Conservation (phyloP, 2,329 filamentous ascomycete species). For the Kalaharituber pfeilii region DNA sequence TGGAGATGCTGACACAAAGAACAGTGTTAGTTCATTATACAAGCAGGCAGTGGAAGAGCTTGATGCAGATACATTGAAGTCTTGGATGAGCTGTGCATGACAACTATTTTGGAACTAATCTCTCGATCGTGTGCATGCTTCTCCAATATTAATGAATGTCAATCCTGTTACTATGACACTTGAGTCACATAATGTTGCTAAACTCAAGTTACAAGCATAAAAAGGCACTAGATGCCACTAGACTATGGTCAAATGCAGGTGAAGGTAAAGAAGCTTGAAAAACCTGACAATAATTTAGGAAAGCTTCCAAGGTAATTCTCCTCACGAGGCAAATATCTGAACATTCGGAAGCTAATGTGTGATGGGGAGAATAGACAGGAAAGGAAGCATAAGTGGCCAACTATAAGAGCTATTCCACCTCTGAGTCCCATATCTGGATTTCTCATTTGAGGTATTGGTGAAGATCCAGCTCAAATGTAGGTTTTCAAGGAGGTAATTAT, state of each 20-base stretch:
- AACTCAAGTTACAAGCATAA: slow-evolving; percentile 47
- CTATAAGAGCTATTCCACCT: slow-evolving; percentile 92
- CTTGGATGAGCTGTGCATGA: slow-evolving; percentile 86
- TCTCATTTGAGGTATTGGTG: slow-evolving; percentile 90
- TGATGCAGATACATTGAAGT: slow-evolving; percentile 96
- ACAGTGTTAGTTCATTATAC: slow-evolving; percentile 91
- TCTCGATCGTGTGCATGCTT: slow-evolving; percentile 95
- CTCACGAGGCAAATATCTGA: neutral
- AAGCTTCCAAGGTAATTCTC: slow-evolving; percentile 54
- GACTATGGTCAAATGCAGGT: slow-evolving; percentile 94
- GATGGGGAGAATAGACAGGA: slow-evolving; percentile 45
- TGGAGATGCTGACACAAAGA: slow-evolving; percentile 81
- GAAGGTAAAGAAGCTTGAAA: slow-evolving; percentile 92
- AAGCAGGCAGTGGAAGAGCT: slow-evolving; percentile 97
- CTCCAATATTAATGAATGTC: slow-evolving; percentile 94
- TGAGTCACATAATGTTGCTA: neutral
- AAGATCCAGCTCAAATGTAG: slow-evolving; percentile 80
- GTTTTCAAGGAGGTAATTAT: neutral
- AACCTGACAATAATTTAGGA: slow-evolving; percentile 94
- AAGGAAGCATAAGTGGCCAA: slow-evolving; percentile 93
- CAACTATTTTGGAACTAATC: slow-evolving; percentile 90
- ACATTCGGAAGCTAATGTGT: neutral
- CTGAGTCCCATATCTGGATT: slow-evolving; percentile 90
- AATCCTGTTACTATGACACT: slow-evolving; percentile 21
- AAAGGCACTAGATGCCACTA: slow-evolving; percentile 92